A percentile compares a stretch with the other conserved stretches of the same genome.
Conservation (phyloP, 305 asterid species). For the Lippia alba region DNA sequence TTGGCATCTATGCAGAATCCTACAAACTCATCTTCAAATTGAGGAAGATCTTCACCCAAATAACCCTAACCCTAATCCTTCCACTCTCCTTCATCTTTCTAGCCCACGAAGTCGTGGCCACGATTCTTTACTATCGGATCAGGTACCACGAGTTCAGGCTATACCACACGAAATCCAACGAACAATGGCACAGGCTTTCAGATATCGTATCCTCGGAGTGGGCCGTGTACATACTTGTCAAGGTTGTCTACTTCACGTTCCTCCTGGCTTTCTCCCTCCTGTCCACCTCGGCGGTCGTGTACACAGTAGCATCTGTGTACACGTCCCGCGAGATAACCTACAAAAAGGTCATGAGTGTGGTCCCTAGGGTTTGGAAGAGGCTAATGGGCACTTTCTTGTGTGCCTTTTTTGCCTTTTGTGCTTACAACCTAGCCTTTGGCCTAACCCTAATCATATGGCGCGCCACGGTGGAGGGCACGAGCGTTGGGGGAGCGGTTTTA, state of each 20-base stretch:
- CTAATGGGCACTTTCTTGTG: conserved; percentile 55
- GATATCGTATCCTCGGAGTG: conserved; percentile 49
- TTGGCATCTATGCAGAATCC: conserved; percentile 54
- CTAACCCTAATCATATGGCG: conserved; percentile 28
- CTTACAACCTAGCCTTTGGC: conserved; percentile 38
- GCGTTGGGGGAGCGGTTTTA: conserved; percentile 17
- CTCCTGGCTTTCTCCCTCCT: conserved; percentile 58
- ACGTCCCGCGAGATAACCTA: conserved; percentile 44
- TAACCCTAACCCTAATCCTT: conserved; percentile 51
- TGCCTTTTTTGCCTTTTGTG: conserved; percentile 34
- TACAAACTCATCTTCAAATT: conserved; percentile 46
- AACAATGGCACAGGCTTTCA: conserved; percentile 35
- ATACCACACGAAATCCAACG: conserved; percentile 25
- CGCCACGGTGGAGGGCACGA: not conserved
- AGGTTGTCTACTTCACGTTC: conserved; percentile 41
- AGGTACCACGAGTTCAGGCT: conserved; percentile 34
- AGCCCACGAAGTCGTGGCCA: conserved; percentile 47
- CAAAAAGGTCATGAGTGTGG: conserved; percentile 52
- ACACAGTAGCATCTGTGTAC: conserved; percentile 56
- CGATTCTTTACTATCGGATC: conserved; percentile 37
- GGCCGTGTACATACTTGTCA: conserved; percentile 39
- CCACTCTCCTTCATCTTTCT: conserved; percentile 61
- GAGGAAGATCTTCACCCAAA: conserved; percentile 58
- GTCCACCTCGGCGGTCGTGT: conserved; percentile 62
- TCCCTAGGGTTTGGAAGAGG: conserved; percentile 67